A percentile compares a stretch with the other conserved stretches of the same genome.
These are phyloP conservation scores for Globisporangium yorkense DNA, from an alignment of 352 stramenopile species.

Conservation along the genomic window DNA sequence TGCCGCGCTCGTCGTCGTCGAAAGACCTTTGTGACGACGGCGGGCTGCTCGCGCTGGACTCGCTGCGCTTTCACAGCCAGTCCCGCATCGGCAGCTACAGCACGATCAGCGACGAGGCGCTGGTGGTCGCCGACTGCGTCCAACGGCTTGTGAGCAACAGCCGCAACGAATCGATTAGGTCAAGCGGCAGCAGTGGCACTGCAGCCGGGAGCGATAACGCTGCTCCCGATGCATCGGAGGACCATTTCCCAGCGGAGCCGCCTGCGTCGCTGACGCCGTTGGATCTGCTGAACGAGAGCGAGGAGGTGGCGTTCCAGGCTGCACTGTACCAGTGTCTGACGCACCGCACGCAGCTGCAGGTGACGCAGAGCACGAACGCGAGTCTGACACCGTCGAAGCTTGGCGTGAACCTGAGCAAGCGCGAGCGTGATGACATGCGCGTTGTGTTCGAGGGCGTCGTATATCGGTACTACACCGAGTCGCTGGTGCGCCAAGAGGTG, in stretches of 20 bases:
- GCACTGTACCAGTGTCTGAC: slow-evolving; percentile 57
- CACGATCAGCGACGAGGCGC: slow-evolving; percentile 50
- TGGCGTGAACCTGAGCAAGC: slow-evolving; percentile 58
- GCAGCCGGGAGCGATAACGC: neutral
- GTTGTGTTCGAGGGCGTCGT: slow-evolving; percentile 65
- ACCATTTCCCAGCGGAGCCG: slow-evolving; percentile 7
- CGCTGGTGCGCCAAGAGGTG: slow-evolving; percentile 68
- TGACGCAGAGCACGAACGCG: slow-evolving; percentile 26
- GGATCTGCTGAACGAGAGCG: slow-evolving; percentile 4
- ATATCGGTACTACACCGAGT: slow-evolving; percentile 58
- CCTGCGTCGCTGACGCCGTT: neutral
- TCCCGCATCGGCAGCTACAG: slow-evolving; percentile 73
- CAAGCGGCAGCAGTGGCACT: neutral
- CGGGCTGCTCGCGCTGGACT: slow-evolving; percentile 19
- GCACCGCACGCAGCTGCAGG: slow-evolving; percentile 41
- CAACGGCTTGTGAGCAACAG: slow-evolving; percentile 15
- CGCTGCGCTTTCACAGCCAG: slow-evolving; percentile 59
- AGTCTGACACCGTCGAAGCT: slow-evolving; percentile 47
- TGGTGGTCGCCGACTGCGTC: slow-evolving; percentile 33
- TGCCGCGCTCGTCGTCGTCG: slow-evolving; percentile 1
- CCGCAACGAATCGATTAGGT: neutral
- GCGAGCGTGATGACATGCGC: slow-evolving; percentile 45
- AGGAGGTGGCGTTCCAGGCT: slow-evolving; percentile 37
- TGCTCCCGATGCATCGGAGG: slow-evolving; percentile 12
- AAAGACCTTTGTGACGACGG: slow-evolving; percentile 2